phyloP scores from a whole-genome alignment of 306 rosid species.

The Mimosa bimucronata region DNA sequence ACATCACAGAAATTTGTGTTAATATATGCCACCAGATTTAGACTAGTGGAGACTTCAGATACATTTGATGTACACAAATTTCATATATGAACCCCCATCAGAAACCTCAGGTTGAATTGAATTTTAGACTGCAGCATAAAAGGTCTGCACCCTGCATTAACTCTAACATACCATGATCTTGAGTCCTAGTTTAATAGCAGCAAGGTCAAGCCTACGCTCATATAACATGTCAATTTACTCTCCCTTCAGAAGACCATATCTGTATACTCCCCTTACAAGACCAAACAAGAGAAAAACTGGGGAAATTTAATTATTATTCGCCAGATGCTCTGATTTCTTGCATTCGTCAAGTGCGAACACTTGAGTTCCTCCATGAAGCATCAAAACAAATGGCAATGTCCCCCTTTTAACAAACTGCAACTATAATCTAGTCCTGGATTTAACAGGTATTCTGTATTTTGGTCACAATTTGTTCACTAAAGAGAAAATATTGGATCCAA shows the following conservation, averaged over 20 bases:
- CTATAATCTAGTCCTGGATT: conserved; percentile 1
- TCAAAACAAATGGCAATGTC: conserved; percentile 16
- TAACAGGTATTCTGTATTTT: background rate
- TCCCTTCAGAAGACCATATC: conserved; percentile 14
- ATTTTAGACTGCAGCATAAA: conserved; percentile 8
- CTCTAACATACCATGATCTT: conserved; percentile 8
- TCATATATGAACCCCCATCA: conserved; percentile 9
- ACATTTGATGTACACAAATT: background rate
- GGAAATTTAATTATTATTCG: background rate
- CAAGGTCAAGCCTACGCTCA: conserved; percentile 11
- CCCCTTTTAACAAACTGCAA: background rate
- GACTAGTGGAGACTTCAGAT: background rate
- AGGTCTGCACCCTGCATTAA: background rate
- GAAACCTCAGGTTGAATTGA: conserved; percentile 22
- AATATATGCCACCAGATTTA: conserved; percentile 29
- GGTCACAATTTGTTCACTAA: background rate
- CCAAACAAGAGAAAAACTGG: background rate
- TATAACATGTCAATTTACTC: background rate
- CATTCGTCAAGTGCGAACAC: conserved; percentile 25
- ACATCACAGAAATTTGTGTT: conserved; percentile 46
- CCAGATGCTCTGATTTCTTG: conserved; percentile 8
- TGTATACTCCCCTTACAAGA: background rate
- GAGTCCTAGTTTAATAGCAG: conserved; percentile 7
- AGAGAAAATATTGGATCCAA: background rate
- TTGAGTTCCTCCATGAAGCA: conserved; percentile 28